These are phyloP conservation scores for Plenodomus tracheiphilus DNA, from an alignment of 2,329 filamentous ascomycete genomes.

Conservation along the genomic window DNA sequence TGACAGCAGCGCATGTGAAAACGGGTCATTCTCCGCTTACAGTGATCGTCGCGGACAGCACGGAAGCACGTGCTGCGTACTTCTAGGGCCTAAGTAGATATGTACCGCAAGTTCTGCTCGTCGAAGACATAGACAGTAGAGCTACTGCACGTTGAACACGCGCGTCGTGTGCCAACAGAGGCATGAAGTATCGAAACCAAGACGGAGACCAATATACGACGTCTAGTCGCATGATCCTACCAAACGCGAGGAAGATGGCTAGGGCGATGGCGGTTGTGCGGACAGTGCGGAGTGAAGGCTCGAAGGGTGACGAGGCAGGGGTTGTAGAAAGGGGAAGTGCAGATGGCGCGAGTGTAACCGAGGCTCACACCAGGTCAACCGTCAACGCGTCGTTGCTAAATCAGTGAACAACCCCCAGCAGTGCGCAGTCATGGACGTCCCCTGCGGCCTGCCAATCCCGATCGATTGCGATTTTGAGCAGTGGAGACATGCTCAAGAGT, in stretches of 20 bases:
- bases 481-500: no score
- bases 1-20: no score
- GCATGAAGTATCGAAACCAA: constrained; percentile 1
- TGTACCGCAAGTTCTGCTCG: no score
- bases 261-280: constrained; percentile 1
- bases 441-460: not conserved
- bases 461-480: not conserved
- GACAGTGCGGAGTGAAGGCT: constrained; percentile 6
- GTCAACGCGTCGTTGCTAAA: not conserved
- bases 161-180: not conserved
- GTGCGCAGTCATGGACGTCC: not conserved
- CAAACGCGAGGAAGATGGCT: constrained; percentile 3
- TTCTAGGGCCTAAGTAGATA: no score
- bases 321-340: constrained; percentile 10
- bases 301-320: not conserved
- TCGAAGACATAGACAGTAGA: no score
- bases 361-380: constrained; percentile 1
- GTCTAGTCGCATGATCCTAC: constrained; percentile 7
- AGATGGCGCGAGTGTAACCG: constrained; percentile 12
- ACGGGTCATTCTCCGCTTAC: no score
- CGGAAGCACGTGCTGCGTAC: no score
- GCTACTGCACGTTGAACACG: not conserved
- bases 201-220: constrained; percentile 6
- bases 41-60: no score
- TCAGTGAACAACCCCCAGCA: no score